phyloP scores from a whole-genome alignment of 371 early-diverging fungal genomes.

The Zopfochytrium polystomum region DNA sequence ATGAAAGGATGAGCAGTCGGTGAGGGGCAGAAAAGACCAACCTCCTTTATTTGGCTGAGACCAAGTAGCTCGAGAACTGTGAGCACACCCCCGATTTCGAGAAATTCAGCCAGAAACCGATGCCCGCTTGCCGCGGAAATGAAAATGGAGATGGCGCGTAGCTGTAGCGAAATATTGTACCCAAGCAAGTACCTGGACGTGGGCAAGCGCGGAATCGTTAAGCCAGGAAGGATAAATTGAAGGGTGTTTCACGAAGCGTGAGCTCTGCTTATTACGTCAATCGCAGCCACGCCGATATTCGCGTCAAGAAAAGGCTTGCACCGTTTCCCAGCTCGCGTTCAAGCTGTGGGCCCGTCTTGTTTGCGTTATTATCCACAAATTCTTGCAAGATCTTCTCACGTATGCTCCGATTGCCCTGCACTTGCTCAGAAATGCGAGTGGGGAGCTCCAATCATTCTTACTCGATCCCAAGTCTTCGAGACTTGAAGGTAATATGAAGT shows the following conservation, averaged over 20 bases:
- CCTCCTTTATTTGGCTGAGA: conserved; percentile 52
- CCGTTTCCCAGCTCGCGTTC: conserved; percentile 56
- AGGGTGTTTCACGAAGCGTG: background rate
- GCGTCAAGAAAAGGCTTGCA: conserved; percentile 54
- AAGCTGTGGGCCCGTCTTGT: conserved; percentile 55
- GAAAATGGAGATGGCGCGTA: conserved; percentile 53
- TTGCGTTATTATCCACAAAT: conserved; percentile 45
- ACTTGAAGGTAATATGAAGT: conserved; percentile 38
- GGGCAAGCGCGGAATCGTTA: background rate
- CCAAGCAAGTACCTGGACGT: conserved; percentile 50
- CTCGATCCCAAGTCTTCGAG: conserved; percentile 48
- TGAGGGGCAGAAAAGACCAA: conserved; percentile 8
- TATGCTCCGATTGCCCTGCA: conserved; percentile 42
- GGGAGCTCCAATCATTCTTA: conserved; percentile 6
- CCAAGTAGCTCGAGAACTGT: conserved; percentile 54
- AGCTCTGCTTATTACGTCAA: conserved; percentile 37
- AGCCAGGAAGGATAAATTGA: background rate
- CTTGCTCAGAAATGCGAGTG: background rate
- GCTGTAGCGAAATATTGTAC: conserved; percentile 43
- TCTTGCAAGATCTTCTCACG: conserved; percentile 51
- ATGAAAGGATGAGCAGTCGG: background rate
- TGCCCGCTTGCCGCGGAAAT: conserved; percentile 50
- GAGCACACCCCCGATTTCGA: conserved; percentile 57
- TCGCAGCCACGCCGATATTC: conserved; percentile 53
- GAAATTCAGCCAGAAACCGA: conserved; percentile 54